A percentile compares a stretch with the other conserved stretches of the same genome.
phyloP scores from a whole-genome alignment of 2,329 filamentous ascomycete species.

The Fusarium ambrosium region DNA sequence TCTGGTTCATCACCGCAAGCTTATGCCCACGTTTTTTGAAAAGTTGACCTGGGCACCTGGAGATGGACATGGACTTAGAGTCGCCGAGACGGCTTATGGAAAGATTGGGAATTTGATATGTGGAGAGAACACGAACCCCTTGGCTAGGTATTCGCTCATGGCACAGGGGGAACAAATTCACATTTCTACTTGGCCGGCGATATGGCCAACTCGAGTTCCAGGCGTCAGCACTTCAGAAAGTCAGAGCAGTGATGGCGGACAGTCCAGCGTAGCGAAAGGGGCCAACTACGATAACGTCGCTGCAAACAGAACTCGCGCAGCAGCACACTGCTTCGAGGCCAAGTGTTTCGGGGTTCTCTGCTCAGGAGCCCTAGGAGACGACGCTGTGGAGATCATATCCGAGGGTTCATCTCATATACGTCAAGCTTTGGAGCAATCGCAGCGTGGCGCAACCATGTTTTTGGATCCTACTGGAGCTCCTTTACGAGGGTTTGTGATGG shows the following conservation, averaged over 20 bases:
- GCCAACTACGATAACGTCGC: slow-evolving; percentile 66
- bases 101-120: slow-evolving; percentile 66
- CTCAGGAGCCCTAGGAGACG: slow-evolving; percentile 57
- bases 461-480: slow-evolving; percentile 63
- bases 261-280: rapidly evolving
- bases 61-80: slow-evolving; percentile 63
- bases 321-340: slow-evolving; percentile 70
- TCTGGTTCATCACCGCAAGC: slow-evolving; percentile 65
- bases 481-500: slow-evolving; percentile 54
- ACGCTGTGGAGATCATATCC: slow-evolving; percentile 53
- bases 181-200: slow-evolving; percentile 67
- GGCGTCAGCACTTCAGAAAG: background rate
- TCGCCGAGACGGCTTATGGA: slow-evolving; percentile 60
- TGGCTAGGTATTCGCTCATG: slow-evolving; percentile 66
- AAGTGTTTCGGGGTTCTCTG: slow-evolving; percentile 69
- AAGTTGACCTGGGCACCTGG: slow-evolving; percentile 67
- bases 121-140: slow-evolving; percentile 70
- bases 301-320: slow-evolving; percentile 65
- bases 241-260: background rate
- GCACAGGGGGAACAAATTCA: slow-evolving; percentile 69
- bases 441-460: slow-evolving; percentile 63
- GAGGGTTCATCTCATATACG: slow-evolving; percentile 48
- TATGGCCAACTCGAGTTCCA: slow-evolving; percentile 62
- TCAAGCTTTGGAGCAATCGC: slow-evolving; percentile 53
- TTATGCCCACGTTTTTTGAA: slow-evolving; percentile 69